Conservation (phyloP, 2,329 filamentous ascomycete genomes). For the Dryadomyces sulphureus region DNA sequence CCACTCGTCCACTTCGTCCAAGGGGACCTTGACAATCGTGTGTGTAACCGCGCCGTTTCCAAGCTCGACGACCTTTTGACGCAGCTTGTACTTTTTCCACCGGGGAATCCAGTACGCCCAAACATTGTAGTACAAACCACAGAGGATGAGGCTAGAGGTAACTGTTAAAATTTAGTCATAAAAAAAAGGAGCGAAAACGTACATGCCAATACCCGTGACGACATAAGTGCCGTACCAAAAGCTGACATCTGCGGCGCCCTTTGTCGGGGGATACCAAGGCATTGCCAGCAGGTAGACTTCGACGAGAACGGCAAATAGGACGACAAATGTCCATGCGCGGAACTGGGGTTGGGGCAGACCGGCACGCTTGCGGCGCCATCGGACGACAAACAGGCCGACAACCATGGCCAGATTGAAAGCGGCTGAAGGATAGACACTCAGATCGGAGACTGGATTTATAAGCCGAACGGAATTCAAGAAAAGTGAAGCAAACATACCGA, state of each 20-base stretch:
- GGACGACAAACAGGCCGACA: conserved; percentile 41
- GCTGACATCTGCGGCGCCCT: conserved; percentile 50
- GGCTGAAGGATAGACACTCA: conserved; percentile 41
- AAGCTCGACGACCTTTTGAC: conserved; percentile 31
- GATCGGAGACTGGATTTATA: conserved; percentile 38
- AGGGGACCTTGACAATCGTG: conserved; percentile 30
- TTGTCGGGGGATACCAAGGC: conserved; percentile 56
- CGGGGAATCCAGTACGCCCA: conserved; percentile 31
- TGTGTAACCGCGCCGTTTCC: conserved; percentile 30
- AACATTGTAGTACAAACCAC: conserved; percentile 31
- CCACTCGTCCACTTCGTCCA: conserved; percentile 26
- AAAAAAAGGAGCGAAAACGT: conserved; percentile 22
- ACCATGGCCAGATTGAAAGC: conserved; percentile 44
- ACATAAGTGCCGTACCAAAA: conserved; percentile 64
- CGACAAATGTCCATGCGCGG: conserved; percentile 39
- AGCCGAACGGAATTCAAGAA: background rate
- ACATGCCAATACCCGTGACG: conserved; percentile 49
- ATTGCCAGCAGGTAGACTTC: conserved; percentile 51
- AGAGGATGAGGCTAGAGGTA: conserved; percentile 14
- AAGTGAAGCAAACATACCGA: conserved; percentile 22
- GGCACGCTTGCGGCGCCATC: conserved; percentile 35
- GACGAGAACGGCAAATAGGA: conserved; percentile 44
- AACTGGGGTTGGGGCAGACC: conserved; percentile 36
- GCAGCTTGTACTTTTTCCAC: conserved; percentile 26
- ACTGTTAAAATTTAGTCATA: conserved; percentile 1